Base-by-base conservation (phyloP, 345 rosid genomes). In the Microcos paniculata region DNA sequence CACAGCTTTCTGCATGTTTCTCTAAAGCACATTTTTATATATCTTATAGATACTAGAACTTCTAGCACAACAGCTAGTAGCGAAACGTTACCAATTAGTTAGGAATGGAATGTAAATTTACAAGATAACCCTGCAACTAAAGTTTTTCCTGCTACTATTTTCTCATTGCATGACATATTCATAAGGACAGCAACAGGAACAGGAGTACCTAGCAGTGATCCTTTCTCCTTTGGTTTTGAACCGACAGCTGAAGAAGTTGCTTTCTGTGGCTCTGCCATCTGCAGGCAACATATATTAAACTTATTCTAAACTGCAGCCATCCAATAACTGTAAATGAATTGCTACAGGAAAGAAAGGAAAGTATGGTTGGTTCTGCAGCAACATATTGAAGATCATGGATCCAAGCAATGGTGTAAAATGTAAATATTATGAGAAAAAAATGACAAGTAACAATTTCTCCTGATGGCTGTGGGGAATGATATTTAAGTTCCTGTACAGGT, bases 211-310 rank as follows among this genome's bases (percentile, higher is more conserved):
- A 84, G 80, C 68, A 81, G 59, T 61, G 80, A 82, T 62, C 75
- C 80, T 81, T 85, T 84, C 70, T 82, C 85, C 80, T 84, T 76
- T 26, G 73, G 2, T 69, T 69, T 69, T 19, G 45, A 31, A 30
- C 72, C 70, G 23, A 77, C 79, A 19, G 53, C 78, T 80, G 84
- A 74, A 76, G 84, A 73, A 72, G 70, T 79, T 84, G 68, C 80
- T 69, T 82, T 87, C 75, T 77, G 46, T 71, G 81, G 69, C 59
- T 87, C 83, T 71, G 82, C 76, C 94, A 90, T 87, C 77, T 73
- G 77, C 69, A 30, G 16, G 51, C 59, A 61, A 45, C 19, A 48
- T 61, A 31, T 13, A 48, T 30, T 28, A 31, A 46, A 19, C 69
- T 40, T 61, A 42, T 40, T 43, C 35, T 57, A 35, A 57, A 43